A percentile compares a stretch with the other conserved stretches of the same genome.
These are phyloP conservation scores for Bacterosira constricta DNA, from an alignment of 108 stramenopile genomes.

Conservation along the genomic window DNA sequence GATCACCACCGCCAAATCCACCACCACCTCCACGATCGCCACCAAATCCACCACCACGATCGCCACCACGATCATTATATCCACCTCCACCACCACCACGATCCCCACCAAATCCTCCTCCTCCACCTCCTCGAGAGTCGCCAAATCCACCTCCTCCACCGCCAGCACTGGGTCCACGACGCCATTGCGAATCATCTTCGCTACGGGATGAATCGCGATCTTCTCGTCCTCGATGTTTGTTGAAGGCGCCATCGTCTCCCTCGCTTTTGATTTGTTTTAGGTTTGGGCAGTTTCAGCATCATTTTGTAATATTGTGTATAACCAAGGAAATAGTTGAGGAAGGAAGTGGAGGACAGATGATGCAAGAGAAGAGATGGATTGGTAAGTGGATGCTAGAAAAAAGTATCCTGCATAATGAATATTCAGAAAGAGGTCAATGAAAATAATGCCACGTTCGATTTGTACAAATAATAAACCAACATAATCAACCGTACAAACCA, in stretches of 20 bases:
- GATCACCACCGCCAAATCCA: constrained; percentile 18
- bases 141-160: constrained; percentile 26
- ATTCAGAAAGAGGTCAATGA: too few relatives aligned
- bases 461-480: too few relatives aligned
- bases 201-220: constrained; percentile 39
- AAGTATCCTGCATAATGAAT: too few relatives aligned
- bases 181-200: constrained; percentile 58
- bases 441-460: too few relatives aligned
- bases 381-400: too few relatives aligned
- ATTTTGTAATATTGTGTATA: too few relatives aligned
- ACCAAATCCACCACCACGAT: constrained; percentile 3
- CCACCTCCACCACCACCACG: constrained; percentile 27
- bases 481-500: too few relatives aligned
- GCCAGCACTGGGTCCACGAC: constrained; percentile 49
- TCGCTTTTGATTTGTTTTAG: too few relatives aligned
- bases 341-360: too few relatives aligned
- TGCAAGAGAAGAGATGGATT: too few relatives aligned
- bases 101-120: constrained; percentile 26
- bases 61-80: constrained; percentile 19
- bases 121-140: constrained; percentile 20
- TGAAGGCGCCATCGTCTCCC: constrained; percentile 73
- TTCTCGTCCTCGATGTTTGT: constrained; percentile 20
- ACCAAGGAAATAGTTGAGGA: too few relatives aligned
- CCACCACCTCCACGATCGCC: constrained; percentile 22
- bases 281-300: too few relatives aligned